Percentiles rank a stretch among this genome's conserved stretches.
Evolutionary conservation across 495 filamentous ascomycete genomes (phyloP).

Genomic region (Articulospora tetracladia): DNA sequence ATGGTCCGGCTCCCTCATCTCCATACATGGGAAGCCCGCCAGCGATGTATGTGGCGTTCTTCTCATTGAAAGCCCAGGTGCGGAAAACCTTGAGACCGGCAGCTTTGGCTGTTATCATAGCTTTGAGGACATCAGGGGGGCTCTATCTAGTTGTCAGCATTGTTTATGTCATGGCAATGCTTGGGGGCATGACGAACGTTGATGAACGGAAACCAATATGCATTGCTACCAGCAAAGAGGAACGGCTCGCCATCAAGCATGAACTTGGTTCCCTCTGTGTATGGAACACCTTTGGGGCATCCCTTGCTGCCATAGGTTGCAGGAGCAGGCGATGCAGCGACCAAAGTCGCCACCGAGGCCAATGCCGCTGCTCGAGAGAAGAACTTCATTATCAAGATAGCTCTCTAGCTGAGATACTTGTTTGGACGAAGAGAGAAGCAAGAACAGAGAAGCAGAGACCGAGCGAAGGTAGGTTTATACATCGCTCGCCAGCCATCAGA

Average conservation of each 20-base stretch:
- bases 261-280: slow-evolving; percentile 44
- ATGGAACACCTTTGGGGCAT: slow-evolving; percentile 20
- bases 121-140: slow-evolving; percentile 55
- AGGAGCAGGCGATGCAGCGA: slow-evolving; percentile 1
- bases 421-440: background rate
- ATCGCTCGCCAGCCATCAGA: background rate
- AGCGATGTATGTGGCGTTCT: slow-evolving; percentile 26
- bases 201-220: slow-evolving; percentile 73
- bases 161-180: background rate
- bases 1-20: slow-evolving; percentile 34
- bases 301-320: slow-evolving; percentile 3
- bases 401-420: background rate
- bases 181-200: slow-evolving; percentile 25
- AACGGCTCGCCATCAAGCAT: slow-evolving; percentile 56
- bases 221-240: slow-evolving; percentile 67
- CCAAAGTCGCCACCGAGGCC: slow-evolving; percentile 18
- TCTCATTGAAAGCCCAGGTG: slow-evolving; percentile 71
- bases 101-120: slow-evolving; percentile 44
- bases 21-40: slow-evolving; percentile 28
- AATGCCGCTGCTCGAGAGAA: slow-evolving; percentile 15
- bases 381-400: slow-evolving; percentile 23
- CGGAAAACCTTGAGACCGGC: slow-evolving; percentile 64
- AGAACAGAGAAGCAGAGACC: background rate
- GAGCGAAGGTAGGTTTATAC: background rate
- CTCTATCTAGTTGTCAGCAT: background rate